These are phyloP conservation scores for Malassezia psittaci DNA, from an alignment of 1,284 basidiomycete genomes.

Conservation along the genomic window DNA sequence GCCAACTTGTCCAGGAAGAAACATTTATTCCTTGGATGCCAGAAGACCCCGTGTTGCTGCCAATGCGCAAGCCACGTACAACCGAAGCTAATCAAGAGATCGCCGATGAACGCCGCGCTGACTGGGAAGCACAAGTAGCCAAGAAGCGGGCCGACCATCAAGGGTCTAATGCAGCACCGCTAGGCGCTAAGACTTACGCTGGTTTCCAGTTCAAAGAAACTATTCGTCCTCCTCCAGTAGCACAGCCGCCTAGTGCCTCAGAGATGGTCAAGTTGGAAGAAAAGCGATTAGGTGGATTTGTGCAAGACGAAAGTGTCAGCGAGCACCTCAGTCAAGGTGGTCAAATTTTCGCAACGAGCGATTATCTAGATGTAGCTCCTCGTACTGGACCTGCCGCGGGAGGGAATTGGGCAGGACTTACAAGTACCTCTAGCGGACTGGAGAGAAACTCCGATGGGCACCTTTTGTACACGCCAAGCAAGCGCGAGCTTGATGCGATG, in stretches of 20 bases:
- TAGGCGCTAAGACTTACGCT: constrained; percentile 23
- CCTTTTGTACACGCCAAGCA: constrained; percentile 18
- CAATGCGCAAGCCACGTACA: constrained; percentile 19
- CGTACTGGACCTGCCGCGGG: constrained; percentile 34
- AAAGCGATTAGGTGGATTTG: constrained; percentile 26
- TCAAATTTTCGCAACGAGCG: constrained; percentile 32
- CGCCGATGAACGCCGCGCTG: constrained; percentile 17
- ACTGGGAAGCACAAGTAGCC: constrained; percentile 19
- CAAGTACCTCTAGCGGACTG: constrained; percentile 1
- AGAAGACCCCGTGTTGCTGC: constrained; percentile 36
- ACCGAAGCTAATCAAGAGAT: constrained; percentile 24
- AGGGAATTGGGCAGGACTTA: constrained; percentile 29
- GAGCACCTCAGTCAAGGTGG: constrained; percentile 30
- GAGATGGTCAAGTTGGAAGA: constrained; percentile 25
- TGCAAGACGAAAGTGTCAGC: constrained; percentile 19
- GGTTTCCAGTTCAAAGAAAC: constrained; percentile 22
- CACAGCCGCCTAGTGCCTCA: constrained; percentile 35
- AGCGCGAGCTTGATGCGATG: constrained; percentile 36
- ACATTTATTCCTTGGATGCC: constrained; percentile 43
- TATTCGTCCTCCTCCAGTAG: constrained; percentile 32
- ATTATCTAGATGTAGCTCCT: constrained; percentile 42
- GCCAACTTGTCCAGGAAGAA: constrained; percentile 27
- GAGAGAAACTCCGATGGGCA: constrained; percentile 15
- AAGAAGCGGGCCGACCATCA: constrained; percentile 8
- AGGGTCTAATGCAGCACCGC: constrained; percentile 14